A percentile compares a stretch with the other conserved stretches of the same genome.
These are phyloP conservation scores for Globisporangium nodosum DNA, from an alignment of 352 stramenopile genomes.

Conservation along the genomic window DNA sequence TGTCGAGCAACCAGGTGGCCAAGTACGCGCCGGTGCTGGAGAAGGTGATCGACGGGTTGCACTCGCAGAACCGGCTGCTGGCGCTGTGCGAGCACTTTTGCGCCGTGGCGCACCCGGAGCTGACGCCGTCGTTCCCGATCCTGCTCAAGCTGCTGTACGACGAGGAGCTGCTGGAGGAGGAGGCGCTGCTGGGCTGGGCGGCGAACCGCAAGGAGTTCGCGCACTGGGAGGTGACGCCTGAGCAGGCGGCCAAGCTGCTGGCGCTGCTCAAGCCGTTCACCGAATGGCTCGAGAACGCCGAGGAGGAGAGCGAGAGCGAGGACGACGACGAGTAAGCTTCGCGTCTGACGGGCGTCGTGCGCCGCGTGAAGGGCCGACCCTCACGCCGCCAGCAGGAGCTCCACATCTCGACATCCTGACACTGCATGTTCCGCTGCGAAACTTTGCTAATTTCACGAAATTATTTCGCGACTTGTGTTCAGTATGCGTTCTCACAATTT, in stretches of 20 bases:
- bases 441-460: no score
- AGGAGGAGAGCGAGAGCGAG: slow-evolving; percentile 84
- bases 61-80: slow-evolving; percentile 93
- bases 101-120: slow-evolving; percentile 79
- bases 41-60: slow-evolving; percentile 76
- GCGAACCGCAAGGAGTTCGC: slow-evolving; percentile 73
- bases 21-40: slow-evolving; percentile 87
- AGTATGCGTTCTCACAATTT: background rate
- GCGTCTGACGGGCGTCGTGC: background rate
- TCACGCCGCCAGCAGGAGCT: no score
- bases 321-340: slow-evolving; percentile 53
- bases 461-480: background rate
- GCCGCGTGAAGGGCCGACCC: no score
- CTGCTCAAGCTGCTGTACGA: slow-evolving; percentile 97
- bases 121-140: slow-evolving; percentile 87
- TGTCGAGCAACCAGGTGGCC: slow-evolving; percentile 88
- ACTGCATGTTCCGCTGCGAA: background rate
- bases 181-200: slow-evolving; percentile 93
- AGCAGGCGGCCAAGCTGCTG: slow-evolving; percentile 83
- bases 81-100: slow-evolving; percentile 89
- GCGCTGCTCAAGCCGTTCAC: slow-evolving; percentile 92
- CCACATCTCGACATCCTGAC: background rate
- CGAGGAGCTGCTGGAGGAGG: slow-evolving; percentile 94
- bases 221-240: slow-evolving; percentile 86
- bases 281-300: slow-evolving; percentile 96